Evolutionary conservation across 352 stramenopile genomes (phyloP).

Genomic region (Phytophthora cactorum): DNA sequence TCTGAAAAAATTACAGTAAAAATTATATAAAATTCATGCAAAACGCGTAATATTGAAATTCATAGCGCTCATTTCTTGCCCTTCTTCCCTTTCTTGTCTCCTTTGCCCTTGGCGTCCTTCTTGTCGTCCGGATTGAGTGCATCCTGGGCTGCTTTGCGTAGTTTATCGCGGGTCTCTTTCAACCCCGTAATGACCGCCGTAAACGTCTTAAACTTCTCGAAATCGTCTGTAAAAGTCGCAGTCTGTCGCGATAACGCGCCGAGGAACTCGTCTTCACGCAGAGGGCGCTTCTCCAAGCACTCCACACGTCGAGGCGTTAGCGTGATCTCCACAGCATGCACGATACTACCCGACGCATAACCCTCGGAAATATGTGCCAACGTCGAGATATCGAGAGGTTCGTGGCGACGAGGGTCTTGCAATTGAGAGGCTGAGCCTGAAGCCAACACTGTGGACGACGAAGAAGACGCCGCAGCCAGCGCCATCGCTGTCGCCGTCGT

Average conservation of each 20-base stretch:
- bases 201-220: constrained; percentile 83
- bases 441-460: constrained; percentile 8
- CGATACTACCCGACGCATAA: constrained; percentile 90
- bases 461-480: constrained; percentile 31
- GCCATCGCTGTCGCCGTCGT: constrained; percentile 21
- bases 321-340: constrained; percentile 74
- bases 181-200: constrained; percentile 76
- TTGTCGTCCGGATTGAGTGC: constrained; percentile 72
- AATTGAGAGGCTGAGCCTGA: constrained; percentile 13
- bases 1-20: constrained; percentile 11
- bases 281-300: constrained; percentile 77
- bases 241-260: constrained; percentile 69
- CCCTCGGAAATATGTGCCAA: constrained; percentile 92
- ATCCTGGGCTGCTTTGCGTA: constrained; percentile 65
- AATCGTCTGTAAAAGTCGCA: constrained; percentile 68
- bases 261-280: constrained; percentile 91
- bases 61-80: constrained; percentile 36
- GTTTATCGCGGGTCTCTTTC: constrained; percentile 71
- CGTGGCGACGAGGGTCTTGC: constrained; percentile 25
- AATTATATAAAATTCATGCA: constrained; percentile 9
- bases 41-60: constrained; percentile 28
- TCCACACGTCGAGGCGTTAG: constrained; percentile 80
- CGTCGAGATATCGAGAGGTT: constrained; percentile 86
- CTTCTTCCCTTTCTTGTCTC: constrained; percentile 81
- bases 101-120: constrained; percentile 55